Base-by-base conservation (phyloP, 805 yeast genomes). In the Citeromyces nyonsensis region DNA sequence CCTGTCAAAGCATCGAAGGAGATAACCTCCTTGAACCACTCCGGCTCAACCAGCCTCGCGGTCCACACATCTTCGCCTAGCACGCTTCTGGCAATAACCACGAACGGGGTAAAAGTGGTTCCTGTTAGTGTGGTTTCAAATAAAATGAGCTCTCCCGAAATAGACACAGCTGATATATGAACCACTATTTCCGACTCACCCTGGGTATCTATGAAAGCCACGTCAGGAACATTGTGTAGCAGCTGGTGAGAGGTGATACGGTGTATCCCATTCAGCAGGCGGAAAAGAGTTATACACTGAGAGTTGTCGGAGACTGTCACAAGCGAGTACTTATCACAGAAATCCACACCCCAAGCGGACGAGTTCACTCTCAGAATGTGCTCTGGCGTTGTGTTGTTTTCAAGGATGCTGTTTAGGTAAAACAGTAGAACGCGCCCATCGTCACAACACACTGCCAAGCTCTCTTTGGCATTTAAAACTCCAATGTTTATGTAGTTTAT, bases 311-410 rank as follows among this genome's bases (percentile, higher is more conserved):
- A 64, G 1, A 63, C 59, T 0, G 55, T 66, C 10, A 75, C 38
- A 26, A 66, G 34, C 33, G 56, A 44, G 26, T 47, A 55, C 30
- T 38, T 18, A 4, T 41, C 44, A n/a, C 48, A 39, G 26, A 65
- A 48, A 42, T 72, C 80, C 12, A 71, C 41, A 1, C 82, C 81
- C 85, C 85, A 77, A 2, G 64, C 69, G 1, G 79, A 69, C 2
- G 65, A 50, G 22, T 52, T 51, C 30, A 18, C 22, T 7, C 22
- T 18, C 7, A 18, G 22, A 18, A 18, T 18, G 8, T 24, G 27
- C 5, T 12, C 6, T 15, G 15, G 10, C 18, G 7, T 36, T 40
- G 2, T 18, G 12, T 26, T 11, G 12, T 26, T 18, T 5, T 18
- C 22, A 18, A 18, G 22, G 6, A 18, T 5, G 7, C 6, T 7